Base-by-base conservation (phyloP, 164 flowering plant species). In the Magnolia kwangsiensis region DNA sequence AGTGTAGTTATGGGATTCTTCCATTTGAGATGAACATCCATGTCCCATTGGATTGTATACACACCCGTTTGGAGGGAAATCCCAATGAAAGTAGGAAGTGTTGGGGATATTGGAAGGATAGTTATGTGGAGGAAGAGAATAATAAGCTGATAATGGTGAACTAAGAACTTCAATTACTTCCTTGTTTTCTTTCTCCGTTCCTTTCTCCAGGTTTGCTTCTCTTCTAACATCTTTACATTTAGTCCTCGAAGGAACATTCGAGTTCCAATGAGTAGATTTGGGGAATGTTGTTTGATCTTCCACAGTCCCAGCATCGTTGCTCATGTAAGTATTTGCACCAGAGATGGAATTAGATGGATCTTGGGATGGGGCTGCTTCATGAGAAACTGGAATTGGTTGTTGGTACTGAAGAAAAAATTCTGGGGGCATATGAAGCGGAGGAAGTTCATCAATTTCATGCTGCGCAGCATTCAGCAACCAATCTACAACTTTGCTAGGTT, bases 401-500 rank as follows among this genome's bases (percentile, higher is more conserved):
- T 81, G 84, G 63, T 64, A 84, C 11, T 81, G 86, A 73, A 67
- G 58, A 45, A 86, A 80, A 73, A 21, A 73, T 45, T 81, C 87
- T 8, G 83, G 87, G 21, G 85, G 88, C 27, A 89, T 78, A 72
- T 88, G 94, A 8, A 93, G 89, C 0, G 97, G 95, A 69, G 97
- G 97, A 49, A 93, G 89, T 67, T 90, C 88, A 79, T 90, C 91
- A 23, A 93, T 93, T 51, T 86, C 94, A 68, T 87, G 66, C 79
- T 89, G 86, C 13, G 94, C 89, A n/a, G 85, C 94, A 58, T 89
- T 79, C 3, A 93, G 91, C 75, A 93, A 80, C 97, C 97, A 93
- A 80, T 93, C 97, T n/a, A 93, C 92, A 45, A 87, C 97, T 80
- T 93, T 93, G 84, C 95, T 91, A 1, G 97, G 95, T 76, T 93